Evolutionary conservation across 306 rosid species (phyloP), one percentile per base, ranked within the genome.

Genomic region (Malus domestica): DNA sequence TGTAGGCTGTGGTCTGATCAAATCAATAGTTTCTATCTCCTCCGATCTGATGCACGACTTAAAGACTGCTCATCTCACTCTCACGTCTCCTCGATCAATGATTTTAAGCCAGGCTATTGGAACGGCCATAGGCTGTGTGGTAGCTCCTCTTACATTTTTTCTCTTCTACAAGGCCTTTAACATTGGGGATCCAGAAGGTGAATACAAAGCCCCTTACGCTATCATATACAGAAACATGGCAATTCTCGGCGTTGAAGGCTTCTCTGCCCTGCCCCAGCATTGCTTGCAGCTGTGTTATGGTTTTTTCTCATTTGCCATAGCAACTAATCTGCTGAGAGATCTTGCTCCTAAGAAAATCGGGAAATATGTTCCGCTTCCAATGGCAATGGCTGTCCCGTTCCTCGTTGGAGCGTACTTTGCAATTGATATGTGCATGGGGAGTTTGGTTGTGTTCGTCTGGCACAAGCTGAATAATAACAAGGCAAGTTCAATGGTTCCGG

Each of bases 341-440:
- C 65, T 89, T 30, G 25, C 70, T 16, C 99, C 99, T 0, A 33
- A 71, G 58, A 84, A 63, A 1, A 51, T 90, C 12, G 89, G 93
- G 55, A 86, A 70, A 84, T 96, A 87, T 87, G 80, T 87, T 75
- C 99, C 99, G 2, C 93, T 96, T 78, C 99, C 99, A 9, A 96
- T 90, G 99, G 98, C 98, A 20, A 96, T 96, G 98, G 99, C 98
- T 18, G 98, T 96, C 40, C 99, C 99, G 23, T 96, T 96, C 86
- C 73, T 96, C 22, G 97, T 96, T 42, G 99, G 99, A 5, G 99
- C 97, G 42, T 87, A 85, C 86, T 96, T 96, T 74, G 99, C 99
- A 4, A 84, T 96, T 58, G 99, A 96, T 59, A 96, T 96, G 99
- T 93, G 99, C 13, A 44, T 90, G 49, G 99, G 98, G 35, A 96